A percentile compares a stretch with the other conserved stretches of the same genome.
Evolutionary conservation across 768 basidiomycete genomes (phyloP).

Genomic region (Calocybe gangraenosa): DNA sequence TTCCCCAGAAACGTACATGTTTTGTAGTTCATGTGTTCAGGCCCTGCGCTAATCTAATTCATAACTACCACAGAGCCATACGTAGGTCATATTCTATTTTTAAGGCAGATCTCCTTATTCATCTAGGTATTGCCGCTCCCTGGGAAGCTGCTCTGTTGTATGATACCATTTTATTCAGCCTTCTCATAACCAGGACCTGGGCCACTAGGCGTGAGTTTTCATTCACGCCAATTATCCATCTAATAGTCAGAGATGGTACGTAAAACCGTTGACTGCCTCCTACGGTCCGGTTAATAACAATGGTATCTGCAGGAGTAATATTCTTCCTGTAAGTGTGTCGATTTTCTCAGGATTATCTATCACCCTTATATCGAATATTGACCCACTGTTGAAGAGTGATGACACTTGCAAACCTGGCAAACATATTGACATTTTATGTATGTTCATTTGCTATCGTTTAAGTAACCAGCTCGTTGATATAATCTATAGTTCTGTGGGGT

Average conservation of each 20-base stretch:
- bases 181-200: constrained; percentile 45
- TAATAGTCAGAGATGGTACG: constrained; percentile 49
- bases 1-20: constrained; percentile 25
- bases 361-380: background rate
- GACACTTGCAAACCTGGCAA: constrained; percentile 46
- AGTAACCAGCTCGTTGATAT: background rate
- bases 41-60: background rate
- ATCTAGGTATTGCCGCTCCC: constrained; percentile 28
- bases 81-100: constrained; percentile 4
- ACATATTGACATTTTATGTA: constrained; percentile 37
- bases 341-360: too few species aligned
- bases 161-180: constrained; percentile 41
- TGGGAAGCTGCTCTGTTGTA: constrained; percentile 52
- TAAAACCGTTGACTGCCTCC: constrained; percentile 1
- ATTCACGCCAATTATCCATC: constrained; percentile 32
- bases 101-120: background rate
- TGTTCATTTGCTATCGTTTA: constrained; percentile 9
- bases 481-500: constrained; percentile 24
- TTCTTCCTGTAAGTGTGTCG: constrained; percentile 46
- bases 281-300: background rate
- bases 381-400: constrained; percentile 35
- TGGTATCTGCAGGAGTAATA: constrained; percentile 37
- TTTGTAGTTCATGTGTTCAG: too few species aligned
- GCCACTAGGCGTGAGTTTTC: constrained; percentile 25
- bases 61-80: constrained; percentile 18